Conservation (phyloP, 768 basidiomycete species). For the Neoboletus subvelutipes region DNA sequence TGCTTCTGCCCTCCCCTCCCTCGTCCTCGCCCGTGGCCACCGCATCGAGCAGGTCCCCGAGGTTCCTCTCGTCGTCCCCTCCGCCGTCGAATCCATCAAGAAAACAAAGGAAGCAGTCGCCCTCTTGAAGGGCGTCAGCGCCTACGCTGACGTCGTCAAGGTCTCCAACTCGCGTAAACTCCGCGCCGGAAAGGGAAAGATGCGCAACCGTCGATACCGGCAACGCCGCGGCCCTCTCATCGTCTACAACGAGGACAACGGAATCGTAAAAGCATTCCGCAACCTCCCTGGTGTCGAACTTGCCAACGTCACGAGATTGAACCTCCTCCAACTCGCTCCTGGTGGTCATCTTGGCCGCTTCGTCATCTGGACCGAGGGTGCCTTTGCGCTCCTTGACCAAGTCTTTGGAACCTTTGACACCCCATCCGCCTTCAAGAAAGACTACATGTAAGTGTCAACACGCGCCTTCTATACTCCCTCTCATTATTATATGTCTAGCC, state of each 20-base stretch:
- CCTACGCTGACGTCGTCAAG: conserved; percentile 91
- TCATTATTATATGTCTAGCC: conserved; percentile 40
- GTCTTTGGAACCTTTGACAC: conserved; percentile 95
- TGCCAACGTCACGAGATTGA: conserved; percentile 89
- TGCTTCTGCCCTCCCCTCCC: conserved; percentile 91
- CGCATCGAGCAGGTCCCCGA: conserved; percentile 97
- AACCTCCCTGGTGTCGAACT: conserved; percentile 98
- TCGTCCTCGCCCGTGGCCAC: conserved; percentile 98
- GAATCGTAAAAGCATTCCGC: conserved; percentile 97
- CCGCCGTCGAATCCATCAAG: conserved; percentile 77
- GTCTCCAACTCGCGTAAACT: conserved; percentile 97
- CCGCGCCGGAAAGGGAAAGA: conserved; percentile 95
- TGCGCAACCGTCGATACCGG: conserved; percentile 94
- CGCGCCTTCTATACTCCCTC: not conserved
- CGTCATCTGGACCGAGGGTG: conserved; percentile 98
- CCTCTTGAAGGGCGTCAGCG: conserved; percentile 86
- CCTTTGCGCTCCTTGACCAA: conserved; percentile 89
- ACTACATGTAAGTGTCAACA: conserved; percentile 62
- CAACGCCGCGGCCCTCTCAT: conserved; percentile 97
- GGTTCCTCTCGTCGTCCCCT: conserved; percentile 88
- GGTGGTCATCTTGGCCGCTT: conserved; percentile 99
- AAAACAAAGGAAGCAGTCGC: conserved; percentile 98
- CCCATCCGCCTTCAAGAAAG: conserved; percentile 82
- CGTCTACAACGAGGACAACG: conserved; percentile 96
- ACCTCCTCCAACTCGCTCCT: conserved; percentile 98